Conservation (phyloP, 306 rosid species). For the Inga laurina region DNA sequence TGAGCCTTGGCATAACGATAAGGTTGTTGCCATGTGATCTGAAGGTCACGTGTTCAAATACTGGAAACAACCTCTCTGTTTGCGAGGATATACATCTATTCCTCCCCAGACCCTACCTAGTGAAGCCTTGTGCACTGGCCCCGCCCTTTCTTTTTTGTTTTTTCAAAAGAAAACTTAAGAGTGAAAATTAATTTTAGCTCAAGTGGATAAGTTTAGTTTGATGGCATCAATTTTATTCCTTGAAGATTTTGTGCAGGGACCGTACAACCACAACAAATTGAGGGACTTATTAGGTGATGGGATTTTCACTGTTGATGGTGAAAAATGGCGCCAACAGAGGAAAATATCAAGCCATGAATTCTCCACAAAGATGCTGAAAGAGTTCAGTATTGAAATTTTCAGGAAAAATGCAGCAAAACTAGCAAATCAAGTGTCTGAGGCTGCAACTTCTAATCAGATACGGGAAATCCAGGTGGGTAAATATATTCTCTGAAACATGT, state of each 20-base stretch:
- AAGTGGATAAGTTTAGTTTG: not conserved
- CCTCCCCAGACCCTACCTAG: no score
- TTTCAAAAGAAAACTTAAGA: not conserved
- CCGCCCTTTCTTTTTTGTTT: no score
- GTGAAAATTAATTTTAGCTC: not conserved
- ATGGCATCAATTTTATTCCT: not conserved
- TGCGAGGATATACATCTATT: no score
- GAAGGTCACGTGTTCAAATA: no score
- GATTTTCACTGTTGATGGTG: constrained; percentile 81
- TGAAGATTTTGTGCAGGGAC: constrained; percentile 52
- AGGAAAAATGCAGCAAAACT: constrained; percentile 64
- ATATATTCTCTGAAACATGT: constrained; percentile 13
- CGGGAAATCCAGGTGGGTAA: constrained; percentile 66
- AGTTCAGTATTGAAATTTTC: constrained; percentile 62
- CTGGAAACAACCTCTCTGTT: rapidly evolving
- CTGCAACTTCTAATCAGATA: constrained; percentile 42
- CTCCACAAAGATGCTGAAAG: constrained; percentile 67
- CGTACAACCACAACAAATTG: constrained; percentile 55
- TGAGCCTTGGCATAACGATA: no score
- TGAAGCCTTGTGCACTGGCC: no score
- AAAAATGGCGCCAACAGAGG: constrained; percentile 85
- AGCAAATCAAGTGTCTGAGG: constrained; percentile 60
- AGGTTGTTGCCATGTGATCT: no score
- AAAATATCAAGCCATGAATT: constrained; percentile 73
- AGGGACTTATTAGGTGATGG: constrained; percentile 91